These are phyloP conservation scores for Oryza australiensis DNA, from an alignment of 176 grass and related monocot genomes.

Conservation along the genomic window DNA sequence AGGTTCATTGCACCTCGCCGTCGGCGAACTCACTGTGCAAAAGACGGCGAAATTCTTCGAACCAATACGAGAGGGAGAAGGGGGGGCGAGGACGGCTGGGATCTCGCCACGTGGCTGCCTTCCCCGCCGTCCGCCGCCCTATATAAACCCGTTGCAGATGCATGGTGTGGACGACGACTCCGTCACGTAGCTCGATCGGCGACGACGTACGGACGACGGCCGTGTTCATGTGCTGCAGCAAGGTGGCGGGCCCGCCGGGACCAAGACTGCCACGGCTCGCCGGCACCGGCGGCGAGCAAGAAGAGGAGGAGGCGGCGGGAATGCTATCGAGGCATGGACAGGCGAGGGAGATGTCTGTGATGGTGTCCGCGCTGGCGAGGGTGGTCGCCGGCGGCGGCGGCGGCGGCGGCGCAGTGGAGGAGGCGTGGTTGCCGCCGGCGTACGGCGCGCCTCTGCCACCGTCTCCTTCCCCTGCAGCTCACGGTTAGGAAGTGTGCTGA, in stretches of 20 bases:
- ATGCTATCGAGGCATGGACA: slow-evolving; percentile 43
- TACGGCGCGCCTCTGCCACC: neutral
- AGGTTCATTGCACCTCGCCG: neutral
- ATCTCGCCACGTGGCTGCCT: neutral
- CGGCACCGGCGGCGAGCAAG: neutral
- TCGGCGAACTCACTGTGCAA: neutral
- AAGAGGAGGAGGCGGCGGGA: neutral
- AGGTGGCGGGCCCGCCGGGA: slow-evolving; percentile 39
- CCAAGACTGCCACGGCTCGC: neutral
- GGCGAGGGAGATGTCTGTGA: slow-evolving; percentile 44
- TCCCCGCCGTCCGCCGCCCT: neutral
- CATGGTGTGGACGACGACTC: neutral
- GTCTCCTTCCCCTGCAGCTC: neutral
- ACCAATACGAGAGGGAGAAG: too few species aligned
- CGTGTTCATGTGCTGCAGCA: slow-evolving; percentile 19
- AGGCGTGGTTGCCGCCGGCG: slow-evolving; percentile 8
- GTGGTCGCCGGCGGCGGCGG: slow-evolving; percentile 45
- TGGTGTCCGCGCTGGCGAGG: slow-evolving; percentile 56
- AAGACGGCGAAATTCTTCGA: neutral
- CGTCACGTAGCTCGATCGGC: neutral
- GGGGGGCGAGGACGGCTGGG: neutral
- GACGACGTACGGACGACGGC: neutral
- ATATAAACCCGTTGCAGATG: neutral
- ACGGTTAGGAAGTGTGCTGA: neutral
- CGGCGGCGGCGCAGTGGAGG: neutral